Conservation (phyloP, 116 monocot genomes). For the Dioscorea cayenensis region DNA sequence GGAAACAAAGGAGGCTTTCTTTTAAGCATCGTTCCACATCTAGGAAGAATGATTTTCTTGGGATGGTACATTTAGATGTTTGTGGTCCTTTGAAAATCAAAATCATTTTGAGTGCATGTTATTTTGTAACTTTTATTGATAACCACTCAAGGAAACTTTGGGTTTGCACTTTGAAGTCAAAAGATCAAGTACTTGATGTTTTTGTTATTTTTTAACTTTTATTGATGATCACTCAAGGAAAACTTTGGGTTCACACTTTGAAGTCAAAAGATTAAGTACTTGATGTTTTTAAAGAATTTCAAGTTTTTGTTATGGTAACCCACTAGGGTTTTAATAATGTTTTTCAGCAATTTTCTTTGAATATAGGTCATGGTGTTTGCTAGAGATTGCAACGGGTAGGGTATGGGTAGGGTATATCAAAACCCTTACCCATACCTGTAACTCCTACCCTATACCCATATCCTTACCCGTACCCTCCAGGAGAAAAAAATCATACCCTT, state of each 20-base stretch:
- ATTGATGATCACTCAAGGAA: constrained; percentile 16
- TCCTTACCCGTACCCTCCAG: too few species aligned
- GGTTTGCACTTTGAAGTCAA: constrained; percentile 5
- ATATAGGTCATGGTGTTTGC: too few species aligned
- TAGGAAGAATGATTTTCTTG: constrained; percentile 2
- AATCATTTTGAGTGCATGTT: constrained; percentile 6
- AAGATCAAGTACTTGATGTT: constrained; percentile 16
- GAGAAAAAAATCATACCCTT: too few species aligned
- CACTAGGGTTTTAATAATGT: too few species aligned
- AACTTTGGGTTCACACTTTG: constrained; percentile 6
- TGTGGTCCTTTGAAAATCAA: constrained; percentile 1
- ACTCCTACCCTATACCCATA: too few species aligned
- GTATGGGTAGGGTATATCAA: too few species aligned
- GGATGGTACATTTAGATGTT: neutral
- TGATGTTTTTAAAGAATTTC: constrained; percentile 17
- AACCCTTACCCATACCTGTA: too few species aligned
- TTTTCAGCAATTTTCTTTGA: too few species aligned
- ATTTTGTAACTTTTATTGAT: constrained; percentile 23
- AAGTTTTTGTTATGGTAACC: neutral
- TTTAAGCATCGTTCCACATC: neutral
- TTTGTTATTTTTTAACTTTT: constrained; percentile 25
- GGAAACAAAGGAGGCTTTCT: neutral
- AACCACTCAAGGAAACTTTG: constrained; percentile 12
- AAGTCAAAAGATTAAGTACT: constrained; percentile 17
- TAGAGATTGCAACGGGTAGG: too few species aligned